Conservation (phyloP, 768 basidiomycete species). For the Coprinellus micaceus region DNA sequence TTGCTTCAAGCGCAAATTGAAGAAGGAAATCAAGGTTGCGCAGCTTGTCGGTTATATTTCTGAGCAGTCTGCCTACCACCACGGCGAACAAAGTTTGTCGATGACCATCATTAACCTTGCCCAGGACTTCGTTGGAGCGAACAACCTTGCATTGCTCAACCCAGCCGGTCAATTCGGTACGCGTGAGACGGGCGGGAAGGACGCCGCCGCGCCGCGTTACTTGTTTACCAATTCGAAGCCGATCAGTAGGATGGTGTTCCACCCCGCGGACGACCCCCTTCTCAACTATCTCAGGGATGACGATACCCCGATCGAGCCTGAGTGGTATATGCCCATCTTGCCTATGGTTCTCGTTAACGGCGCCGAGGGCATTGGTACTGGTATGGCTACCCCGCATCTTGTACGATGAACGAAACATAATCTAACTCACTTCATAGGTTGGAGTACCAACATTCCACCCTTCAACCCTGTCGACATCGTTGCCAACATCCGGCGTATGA, state of each 20-base stretch:
- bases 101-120: constrained; percentile 92
- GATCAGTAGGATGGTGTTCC: constrained; percentile 74
- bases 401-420: background rate
- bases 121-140: constrained; percentile 91
- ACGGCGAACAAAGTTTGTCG: constrained; percentile 86
- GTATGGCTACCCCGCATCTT: constrained; percentile 35
- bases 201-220: constrained; percentile 95
- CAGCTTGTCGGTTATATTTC: constrained; percentile 95
- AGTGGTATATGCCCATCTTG: constrained; percentile 88
- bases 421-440: constrained; percentile 65
- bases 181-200: constrained; percentile 89
- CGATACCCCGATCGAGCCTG: constrained; percentile 82
- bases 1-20: constrained; percentile 92
- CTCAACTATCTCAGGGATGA: constrained; percentile 85
- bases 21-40: constrained; percentile 90
- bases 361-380: constrained; percentile 96
- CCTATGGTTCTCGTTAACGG: constrained; percentile 92
- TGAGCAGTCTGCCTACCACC: constrained; percentile 94
- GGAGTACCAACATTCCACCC: constrained; percentile 90
- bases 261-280: constrained; percentile 82
- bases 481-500: constrained; percentile 77
- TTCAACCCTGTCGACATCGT: constrained; percentile 93
- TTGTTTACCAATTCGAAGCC: constrained; percentile 81
- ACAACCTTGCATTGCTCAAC: constrained; percentile 84
- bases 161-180: constrained; percentile 97